A percentile compares a stretch with the other conserved stretches of the same genome.
phyloP scores from a whole-genome alignment of 495 filamentous ascomycete genomes.

The Hyphodiscus hymeniophilus region DNA sequence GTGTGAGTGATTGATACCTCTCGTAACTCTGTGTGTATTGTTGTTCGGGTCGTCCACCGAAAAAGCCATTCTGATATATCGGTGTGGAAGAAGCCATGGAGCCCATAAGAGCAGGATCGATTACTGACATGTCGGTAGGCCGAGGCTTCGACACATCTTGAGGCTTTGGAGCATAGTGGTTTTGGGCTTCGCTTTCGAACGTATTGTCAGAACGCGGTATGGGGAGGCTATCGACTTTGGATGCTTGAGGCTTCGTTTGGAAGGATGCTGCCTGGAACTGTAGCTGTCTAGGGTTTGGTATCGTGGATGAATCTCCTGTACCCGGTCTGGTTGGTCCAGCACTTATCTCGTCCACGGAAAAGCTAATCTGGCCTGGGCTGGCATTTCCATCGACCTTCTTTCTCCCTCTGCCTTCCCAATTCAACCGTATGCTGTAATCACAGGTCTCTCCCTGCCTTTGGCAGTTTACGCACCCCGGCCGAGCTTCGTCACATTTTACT shows the following conservation, averaged over 20 bases:
- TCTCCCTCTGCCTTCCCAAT: constrained; percentile 69
- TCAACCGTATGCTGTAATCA: constrained; percentile 79
- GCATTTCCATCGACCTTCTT: constrained; percentile 17
- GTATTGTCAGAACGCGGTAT: not conserved
- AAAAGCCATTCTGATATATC: constrained; percentile 4
- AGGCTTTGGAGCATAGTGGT: not conserved
- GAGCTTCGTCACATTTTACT: constrained; percentile 83
- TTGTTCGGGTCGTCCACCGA: not conserved
- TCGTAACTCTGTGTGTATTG: constrained; percentile 20
- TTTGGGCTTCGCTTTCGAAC: not conserved
- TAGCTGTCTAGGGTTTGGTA: not conserved
- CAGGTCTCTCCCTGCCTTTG: constrained; percentile 66
- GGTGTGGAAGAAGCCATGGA: not conserved
- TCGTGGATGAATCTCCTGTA: not conserved
- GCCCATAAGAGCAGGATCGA: constrained; percentile 13
- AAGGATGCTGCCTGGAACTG: not conserved
- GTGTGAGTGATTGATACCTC: constrained; percentile 6
- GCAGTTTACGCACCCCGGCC: constrained; percentile 71
- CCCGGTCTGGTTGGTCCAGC: not conserved
- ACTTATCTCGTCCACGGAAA: constrained; percentile 12
- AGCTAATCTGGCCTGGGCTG: constrained; percentile 7
- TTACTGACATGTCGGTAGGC: not conserved
- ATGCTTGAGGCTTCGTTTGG: not conserved
- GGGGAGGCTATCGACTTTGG: not conserved
- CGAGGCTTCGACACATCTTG: not conserved